These are phyloP conservation scores for Nidula niveotomentosa DNA, from an alignment of 1,284 basidiomycete species.

Conservation along the genomic window DNA sequence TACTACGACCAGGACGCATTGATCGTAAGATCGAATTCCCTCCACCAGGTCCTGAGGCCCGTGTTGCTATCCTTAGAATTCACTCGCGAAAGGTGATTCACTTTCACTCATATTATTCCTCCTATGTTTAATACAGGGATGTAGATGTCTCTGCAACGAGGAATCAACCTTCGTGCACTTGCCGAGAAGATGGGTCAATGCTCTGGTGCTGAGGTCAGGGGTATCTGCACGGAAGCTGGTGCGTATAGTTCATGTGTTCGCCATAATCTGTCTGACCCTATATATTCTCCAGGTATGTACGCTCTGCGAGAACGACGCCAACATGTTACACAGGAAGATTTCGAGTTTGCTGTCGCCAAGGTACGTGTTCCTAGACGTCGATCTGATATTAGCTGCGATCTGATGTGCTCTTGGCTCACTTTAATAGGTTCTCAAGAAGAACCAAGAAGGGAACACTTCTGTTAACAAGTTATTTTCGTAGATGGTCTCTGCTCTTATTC, in stretches of 20 bases:
- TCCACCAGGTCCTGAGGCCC: slow-evolving; percentile 96
- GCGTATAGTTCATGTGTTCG: slow-evolving; percentile 25
- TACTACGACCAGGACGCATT: slow-evolving; percentile 95
- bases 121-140: background rate
- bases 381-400: background rate
- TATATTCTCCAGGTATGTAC: slow-evolving; percentile 77
- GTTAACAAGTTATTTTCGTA: slow-evolving; percentile 90
- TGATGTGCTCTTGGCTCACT: slow-evolving; percentile 4
- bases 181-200: slow-evolving; percentile 99
- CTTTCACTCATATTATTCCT: background rate
- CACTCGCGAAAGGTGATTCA: slow-evolving; percentile 87
- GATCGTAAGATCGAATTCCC: slow-evolving; percentile 99
- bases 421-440: slow-evolving; percentile 82
- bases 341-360: slow-evolving; percentile 98
- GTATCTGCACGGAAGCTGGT: slow-evolving; percentile 99
- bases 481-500: slow-evolving; percentile 13
- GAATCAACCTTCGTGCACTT: slow-evolving; percentile 92
- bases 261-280: background rate
- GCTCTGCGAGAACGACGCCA: slow-evolving; percentile 93
- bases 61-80: slow-evolving; percentile 95
- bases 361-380: slow-evolving; percentile 28
- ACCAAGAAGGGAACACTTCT: slow-evolving; percentile 87
- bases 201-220: slow-evolving; percentile 96
- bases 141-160: slow-evolving; percentile 96
- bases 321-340: slow-evolving; percentile 98